Base-by-base conservation (phyloP, 1,284 basidiomycete genomes). In the Leccinum subspadiceum region DNA sequence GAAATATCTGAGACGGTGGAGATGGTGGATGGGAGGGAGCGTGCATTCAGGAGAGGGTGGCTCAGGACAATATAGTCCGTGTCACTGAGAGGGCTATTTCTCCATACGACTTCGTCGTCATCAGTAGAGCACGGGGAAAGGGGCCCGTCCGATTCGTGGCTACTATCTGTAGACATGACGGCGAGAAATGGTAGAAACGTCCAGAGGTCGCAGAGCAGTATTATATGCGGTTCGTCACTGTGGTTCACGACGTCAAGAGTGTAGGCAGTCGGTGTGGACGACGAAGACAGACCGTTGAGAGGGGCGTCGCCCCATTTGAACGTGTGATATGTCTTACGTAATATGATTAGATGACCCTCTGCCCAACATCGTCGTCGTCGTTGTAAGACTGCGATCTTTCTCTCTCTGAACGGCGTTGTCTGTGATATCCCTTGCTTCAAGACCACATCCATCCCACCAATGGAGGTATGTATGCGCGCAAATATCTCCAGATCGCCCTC, bases 331-430 rank as follows among this genome's bases (percentile, higher is more conserved):
- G 26, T 59, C 60, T 75, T 75, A 72, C 37, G 46, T 73, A 75
- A 75, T 71, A 62, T 56, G 71, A 75, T 73, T 75, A 73, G 74
- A 76, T 75, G 64, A 68, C 77, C 78, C 77, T 78, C 66, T 77
- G 77, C 77, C 78, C 78, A 77, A 70, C 70, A 59, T 68, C 60
- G 68, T 66, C 71, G 68, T 69, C 70, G 65, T 68, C 65, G 73
- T 73, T 3, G 39, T 41, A 67, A 7, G 35, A n/a, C 35, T 57
- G 55, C 62, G 59, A 56, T 59, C 61, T 53, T 56, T 57, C 33
- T 56, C 33, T 56, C 37, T 48, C 50, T 55, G n/a, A 58, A 60
- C 54, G 64, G 62, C 55, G 58, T 49, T 20, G 39, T 56, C 53
- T 46, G 31, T 57, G 22, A 54, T 55, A 24, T 29, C 44, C 26